phyloP scores from a whole-genome alignment of 768 basidiomycete genomes.

The Inosperma sp. region DNA sequence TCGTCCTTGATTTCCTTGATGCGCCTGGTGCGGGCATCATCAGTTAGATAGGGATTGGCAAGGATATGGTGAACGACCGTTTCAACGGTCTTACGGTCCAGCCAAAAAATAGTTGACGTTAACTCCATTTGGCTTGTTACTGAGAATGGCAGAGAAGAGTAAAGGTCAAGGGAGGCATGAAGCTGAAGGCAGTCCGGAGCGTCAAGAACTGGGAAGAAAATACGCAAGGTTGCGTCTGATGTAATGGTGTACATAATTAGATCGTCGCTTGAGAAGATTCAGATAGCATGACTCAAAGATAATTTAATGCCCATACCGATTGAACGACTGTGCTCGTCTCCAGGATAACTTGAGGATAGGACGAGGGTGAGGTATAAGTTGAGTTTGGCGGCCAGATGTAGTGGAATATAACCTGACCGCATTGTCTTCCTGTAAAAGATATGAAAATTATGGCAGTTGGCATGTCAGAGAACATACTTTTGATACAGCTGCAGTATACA shows the following conservation, averaged over 20 bases:
- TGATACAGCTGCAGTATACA: slow-evolving; percentile 64
- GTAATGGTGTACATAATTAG: slow-evolving; percentile 81
- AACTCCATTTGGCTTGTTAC: slow-evolving; percentile 30
- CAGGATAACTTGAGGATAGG: slow-evolving; percentile 65
- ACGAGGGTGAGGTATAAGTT: slow-evolving; percentile 69
- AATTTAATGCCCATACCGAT: slow-evolving; percentile 35
- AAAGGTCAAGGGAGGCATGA: slow-evolving; percentile 71
- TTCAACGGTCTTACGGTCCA: slow-evolving; percentile 59
- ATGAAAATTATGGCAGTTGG: neutral
- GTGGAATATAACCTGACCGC: slow-evolving; percentile 66
- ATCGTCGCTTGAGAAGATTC: slow-evolving; percentile 54
- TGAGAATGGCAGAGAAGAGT: slow-evolving; percentile 50
- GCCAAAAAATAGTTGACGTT: slow-evolving; percentile 55
- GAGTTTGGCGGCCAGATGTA: slow-evolving; percentile 63
- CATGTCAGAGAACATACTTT: slow-evolving; percentile 37
- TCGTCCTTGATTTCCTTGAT: slow-evolving; percentile 64
- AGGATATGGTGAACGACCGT: slow-evolving; percentile 43
- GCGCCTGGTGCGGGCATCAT: slow-evolving; percentile 44
- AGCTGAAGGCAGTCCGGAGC: slow-evolving; percentile 80
- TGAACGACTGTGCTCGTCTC: slow-evolving; percentile 65
- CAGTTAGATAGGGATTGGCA: slow-evolving; percentile 30
- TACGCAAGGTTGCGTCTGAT: slow-evolving; percentile 72
- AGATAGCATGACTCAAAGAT: neutral
- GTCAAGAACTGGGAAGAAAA: slow-evolving; percentile 86
- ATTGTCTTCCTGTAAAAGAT: slow-evolving; percentile 45